Base-by-base conservation (phyloP, 2,329 filamentous ascomycete genomes). In the Dothistroma septosporum region DNA sequence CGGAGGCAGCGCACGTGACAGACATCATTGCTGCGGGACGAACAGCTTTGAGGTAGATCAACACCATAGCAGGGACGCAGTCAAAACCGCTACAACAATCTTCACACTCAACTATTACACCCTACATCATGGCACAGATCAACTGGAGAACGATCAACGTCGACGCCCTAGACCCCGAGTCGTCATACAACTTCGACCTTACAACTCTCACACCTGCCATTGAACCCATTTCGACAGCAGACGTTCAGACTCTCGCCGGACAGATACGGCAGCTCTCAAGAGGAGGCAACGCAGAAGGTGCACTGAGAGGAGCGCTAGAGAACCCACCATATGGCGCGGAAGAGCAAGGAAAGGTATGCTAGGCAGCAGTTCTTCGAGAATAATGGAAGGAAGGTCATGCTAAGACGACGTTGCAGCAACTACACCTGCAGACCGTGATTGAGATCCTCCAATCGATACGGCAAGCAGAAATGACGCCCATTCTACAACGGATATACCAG, bases 361-460 rank as follows among this genome's bases (percentile, higher is more conserved):
- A 62, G 58, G 58, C 62, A 61, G 50, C 56, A 57, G 31, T 37
- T n/a, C n/a, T 35, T n/a, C 19, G 28, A 24, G 55, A 48, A 46
- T 8, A 56, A 19, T 33, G 54, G 41, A 37, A 19, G 10, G 28
- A 24, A 53, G 22, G 7, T 19, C 11, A 47, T 56, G 12, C 28
- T 24, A 24, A 28, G 28, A 37, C 55, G 12, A 19, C 19, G 6
- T 22, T 33, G 28, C 76, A 96, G 88, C 91, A 96, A 67, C 82
- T 91, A 32, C 92, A 97, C 76, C 81, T 96, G 66, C 86, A 90
- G 68, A 93, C 90, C 21, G 89, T 99, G 46, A 86, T 91, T 63
- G 94, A 99, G 78, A 92, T 97, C 61, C 82, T 99, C 66, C 92
- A 96, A 77, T 94, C 91, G 21, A 97, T 97, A 78, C 92, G 96